Conservation (phyloP, 192 early-diverging fungal genomes). For the Coemansia sp. region DNA sequence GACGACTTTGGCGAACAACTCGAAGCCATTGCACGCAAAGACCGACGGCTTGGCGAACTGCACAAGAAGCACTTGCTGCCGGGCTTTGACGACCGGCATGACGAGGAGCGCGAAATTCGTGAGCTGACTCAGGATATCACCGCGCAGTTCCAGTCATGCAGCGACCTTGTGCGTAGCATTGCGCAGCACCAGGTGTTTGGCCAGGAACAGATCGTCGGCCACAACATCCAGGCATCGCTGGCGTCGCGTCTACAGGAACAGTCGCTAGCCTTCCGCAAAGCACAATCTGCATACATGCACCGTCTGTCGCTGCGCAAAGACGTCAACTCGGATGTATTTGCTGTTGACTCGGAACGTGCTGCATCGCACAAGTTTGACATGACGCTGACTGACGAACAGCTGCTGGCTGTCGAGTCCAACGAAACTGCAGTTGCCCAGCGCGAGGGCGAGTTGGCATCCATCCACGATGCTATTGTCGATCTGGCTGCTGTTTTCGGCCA, state of each 20-base stretch:
- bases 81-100: constrained; percentile 86
- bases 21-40: constrained; percentile 63
- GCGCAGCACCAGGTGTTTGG: constrained; percentile 52
- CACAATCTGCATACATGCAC: constrained; percentile 84
- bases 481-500: constrained; percentile 91
- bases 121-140: constrained; percentile 81
- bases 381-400: constrained; percentile 83
- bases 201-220: constrained; percentile 65
- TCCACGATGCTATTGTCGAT: constrained; percentile 85
- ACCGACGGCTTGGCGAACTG: constrained; percentile 63
- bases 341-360: constrained; percentile 36
- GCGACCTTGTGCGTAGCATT: constrained; percentile 77
- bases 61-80: constrained; percentile 89
- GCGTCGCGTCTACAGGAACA: constrained; percentile 87
- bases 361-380: constrained; percentile 46
- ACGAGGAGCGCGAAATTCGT: constrained; percentile 80
- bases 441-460: constrained; percentile 89
- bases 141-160: constrained; percentile 79
- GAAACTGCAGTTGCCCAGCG: constrained; percentile 75
- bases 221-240: constrained; percentile 87
- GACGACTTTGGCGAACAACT: constrained; percentile 78
- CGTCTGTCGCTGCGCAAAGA: constrained; percentile 54
- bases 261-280: constrained; percentile 77
- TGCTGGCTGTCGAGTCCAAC: constrained; percentile 70
- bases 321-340: constrained; percentile 45